Conservation (phyloP, 2,329 filamentous ascomycete species). For the Gaeumannomyces sp. region DNA sequence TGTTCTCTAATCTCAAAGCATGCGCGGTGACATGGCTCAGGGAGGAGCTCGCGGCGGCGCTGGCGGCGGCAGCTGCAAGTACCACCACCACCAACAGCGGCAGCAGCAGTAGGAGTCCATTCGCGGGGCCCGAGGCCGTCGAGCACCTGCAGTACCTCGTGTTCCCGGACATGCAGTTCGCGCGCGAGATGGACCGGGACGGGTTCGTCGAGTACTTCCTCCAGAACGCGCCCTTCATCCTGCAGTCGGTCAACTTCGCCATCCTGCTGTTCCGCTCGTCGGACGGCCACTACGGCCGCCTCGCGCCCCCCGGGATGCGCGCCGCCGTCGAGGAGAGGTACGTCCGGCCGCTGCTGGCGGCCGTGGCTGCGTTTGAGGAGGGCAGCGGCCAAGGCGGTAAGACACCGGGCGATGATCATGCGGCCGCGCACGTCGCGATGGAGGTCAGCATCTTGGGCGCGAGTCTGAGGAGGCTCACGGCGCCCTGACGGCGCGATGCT, state of each 20-base stretch:
- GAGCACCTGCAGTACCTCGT: constrained; percentile 55
- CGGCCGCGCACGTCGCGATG: constrained; percentile 24
- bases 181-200: constrained; percentile 35
- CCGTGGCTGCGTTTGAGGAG: constrained; percentile 26
- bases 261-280: constrained; percentile 45
- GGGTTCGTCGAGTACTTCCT: constrained; percentile 46
- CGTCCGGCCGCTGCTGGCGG: constrained; percentile 44
- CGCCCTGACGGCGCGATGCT: constrained; percentile 9
- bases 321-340: constrained; percentile 54
- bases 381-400: constrained; percentile 19
- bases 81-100: constrained; percentile 20
- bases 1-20: constrained; percentile 55
- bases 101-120: constrained; percentile 26
- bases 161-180: constrained; percentile 49
- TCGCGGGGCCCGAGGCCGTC: constrained; percentile 48
- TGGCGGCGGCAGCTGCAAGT: constrained; percentile 4
- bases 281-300: constrained; percentile 29
- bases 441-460: constrained; percentile 30
- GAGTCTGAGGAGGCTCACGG: constrained; percentile 12
- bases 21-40: constrained; percentile 58
- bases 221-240: constrained; percentile 46
- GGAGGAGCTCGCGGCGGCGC: constrained; percentile 51
- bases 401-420: constrained; percentile 10
- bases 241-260: constrained; percentile 56
- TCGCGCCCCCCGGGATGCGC: constrained; percentile 49